phyloP scores from a whole-genome alignment of 257 asterid genomes.

The Schizonepeta tenuifolia region DNA sequence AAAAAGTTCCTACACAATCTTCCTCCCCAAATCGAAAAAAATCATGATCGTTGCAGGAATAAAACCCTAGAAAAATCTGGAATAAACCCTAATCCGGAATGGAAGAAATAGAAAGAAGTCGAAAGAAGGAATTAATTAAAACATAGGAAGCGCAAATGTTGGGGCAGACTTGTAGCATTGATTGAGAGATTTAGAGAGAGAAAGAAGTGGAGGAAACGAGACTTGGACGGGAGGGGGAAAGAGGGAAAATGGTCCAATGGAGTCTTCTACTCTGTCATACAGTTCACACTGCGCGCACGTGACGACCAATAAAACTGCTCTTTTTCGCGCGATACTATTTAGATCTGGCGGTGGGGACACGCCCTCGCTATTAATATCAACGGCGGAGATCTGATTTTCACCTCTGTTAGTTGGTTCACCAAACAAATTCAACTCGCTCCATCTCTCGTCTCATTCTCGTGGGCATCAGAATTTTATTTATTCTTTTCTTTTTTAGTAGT shows the following conservation, averaged over 20 bases:
- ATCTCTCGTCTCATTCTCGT: too few relatives aligned
- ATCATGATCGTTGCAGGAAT: conserved; percentile 22
- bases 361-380: conserved; percentile 23
- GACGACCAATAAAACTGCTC: conserved; percentile 34
- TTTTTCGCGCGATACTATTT: conserved; percentile 43
- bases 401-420: conserved; percentile 36
- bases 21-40: conserved; percentile 27
- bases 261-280: conserved; percentile 35
- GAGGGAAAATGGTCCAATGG: conserved; percentile 28
- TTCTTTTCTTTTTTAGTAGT: neutral
- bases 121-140: neutral
- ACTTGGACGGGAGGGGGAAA: conserved; percentile 27
- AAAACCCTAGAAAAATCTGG: conserved; percentile 43
- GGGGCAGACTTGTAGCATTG: conserved; percentile 27
- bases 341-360: conserved; percentile 41
- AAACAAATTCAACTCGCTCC: conserved; percentile 12
- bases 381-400: conserved; percentile 37
- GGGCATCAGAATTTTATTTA: neutral
- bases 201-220: neutral
- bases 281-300: conserved; percentile 40
- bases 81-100: conserved; percentile 28
- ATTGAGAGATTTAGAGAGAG: conserved; percentile 36
- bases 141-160: conserved; percentile 1
- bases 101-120: neutral
- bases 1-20: neutral